phyloP scores from a whole-genome alignment of 345 rosid genomes.

The Garcia nutans region DNA sequence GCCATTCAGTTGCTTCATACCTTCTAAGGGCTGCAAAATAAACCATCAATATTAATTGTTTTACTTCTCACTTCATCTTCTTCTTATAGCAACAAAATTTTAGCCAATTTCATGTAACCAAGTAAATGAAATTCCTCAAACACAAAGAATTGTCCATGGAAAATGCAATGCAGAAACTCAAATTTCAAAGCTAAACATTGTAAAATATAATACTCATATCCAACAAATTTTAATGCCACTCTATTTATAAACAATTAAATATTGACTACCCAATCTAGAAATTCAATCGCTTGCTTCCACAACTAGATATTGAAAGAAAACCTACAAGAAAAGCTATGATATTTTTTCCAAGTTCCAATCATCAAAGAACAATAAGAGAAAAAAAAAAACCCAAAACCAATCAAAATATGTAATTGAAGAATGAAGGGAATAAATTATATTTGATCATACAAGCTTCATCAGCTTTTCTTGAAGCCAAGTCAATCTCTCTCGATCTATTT shows the following conservation, averaged over 20 bases:
- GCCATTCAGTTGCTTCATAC: conserved; percentile 38
- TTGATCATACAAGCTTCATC: conserved; percentile 72
- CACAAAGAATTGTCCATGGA: conserved; percentile 6
- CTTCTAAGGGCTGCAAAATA: conserved; percentile 24
- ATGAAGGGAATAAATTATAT: background rate
- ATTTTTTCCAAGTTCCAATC: background rate
- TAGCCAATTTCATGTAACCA: background rate
- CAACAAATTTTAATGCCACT: background rate
- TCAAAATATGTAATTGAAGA: conserved; percentile 1
- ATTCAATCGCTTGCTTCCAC: background rate
- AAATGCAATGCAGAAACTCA: background rate
- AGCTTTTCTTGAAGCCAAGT: conserved; percentile 45
- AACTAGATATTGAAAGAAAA: background rate
- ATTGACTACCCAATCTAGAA: conserved; percentile 1
- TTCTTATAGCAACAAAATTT: background rate
- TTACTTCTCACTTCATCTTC: background rate
- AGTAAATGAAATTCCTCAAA: background rate
- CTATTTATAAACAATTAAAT: background rate
- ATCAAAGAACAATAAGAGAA: background rate
- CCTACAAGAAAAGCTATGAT: background rate
- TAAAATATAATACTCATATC: background rate
- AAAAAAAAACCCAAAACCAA: background rate
- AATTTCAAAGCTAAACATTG: background rate
- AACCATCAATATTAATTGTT: background rate
- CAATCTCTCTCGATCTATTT: conserved; percentile 37